Evolutionary conservation across 805 yeast genomes (phyloP).

Genomic region (Dipodascus albidus): DNA sequence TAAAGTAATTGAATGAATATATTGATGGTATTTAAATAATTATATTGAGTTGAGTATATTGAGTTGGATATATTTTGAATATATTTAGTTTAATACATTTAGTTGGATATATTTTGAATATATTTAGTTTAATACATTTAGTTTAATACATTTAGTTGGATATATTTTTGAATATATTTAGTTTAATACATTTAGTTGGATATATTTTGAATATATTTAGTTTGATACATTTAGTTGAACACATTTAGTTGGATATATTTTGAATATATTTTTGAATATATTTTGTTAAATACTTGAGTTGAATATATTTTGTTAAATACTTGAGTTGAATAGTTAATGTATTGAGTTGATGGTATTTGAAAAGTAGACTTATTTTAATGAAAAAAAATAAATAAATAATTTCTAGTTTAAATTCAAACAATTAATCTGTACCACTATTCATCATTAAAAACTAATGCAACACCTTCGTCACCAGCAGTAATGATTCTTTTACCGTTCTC

Average conservation of each 20-base stretch:
- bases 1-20: no score
- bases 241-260: neutral
- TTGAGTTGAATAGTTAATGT: neutral
- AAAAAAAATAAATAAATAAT: no score
- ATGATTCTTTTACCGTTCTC: slow-evolving; percentile 57
- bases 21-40: no score
- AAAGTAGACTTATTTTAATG: no score
- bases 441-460: slow-evolving; percentile 54
- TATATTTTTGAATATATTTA: no score
- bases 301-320: neutral
- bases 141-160: neutral
- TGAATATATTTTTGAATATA: neutral
- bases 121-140: no score
- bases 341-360: neutral
- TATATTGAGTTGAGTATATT: neutral
- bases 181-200: neutral
- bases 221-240: neutral
- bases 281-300: no score
- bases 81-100: no score
- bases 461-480: slow-evolving; percentile 97
- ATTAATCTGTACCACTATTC: no score
- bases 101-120: neutral
- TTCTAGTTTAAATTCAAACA: no score
- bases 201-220: no score
- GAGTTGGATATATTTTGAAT: neutral